phyloP scores from a whole-genome alignment of 352 stramenopile genomes.

The Pythium vanterpoolii region DNA sequence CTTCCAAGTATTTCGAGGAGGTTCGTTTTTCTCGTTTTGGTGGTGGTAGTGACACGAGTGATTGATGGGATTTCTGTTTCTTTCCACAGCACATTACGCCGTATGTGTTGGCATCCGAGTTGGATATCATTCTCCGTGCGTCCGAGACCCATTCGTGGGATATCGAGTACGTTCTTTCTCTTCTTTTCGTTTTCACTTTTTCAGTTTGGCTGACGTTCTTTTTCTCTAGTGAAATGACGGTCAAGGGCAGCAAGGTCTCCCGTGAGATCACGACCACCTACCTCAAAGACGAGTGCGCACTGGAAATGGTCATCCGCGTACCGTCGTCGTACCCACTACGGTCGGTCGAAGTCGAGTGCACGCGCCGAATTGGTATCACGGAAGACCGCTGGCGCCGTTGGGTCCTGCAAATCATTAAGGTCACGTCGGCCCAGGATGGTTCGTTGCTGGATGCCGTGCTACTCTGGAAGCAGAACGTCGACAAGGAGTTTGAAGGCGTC shows the following conservation, averaged over 20 bases:
- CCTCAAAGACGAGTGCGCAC: constrained; percentile 90
- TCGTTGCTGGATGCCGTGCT: constrained; percentile 90
- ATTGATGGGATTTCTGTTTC: background rate
- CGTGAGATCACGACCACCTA: constrained; percentile 90
- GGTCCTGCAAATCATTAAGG: constrained; percentile 92
- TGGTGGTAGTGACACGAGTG: background rate
- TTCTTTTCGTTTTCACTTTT: constrained; percentile 1
- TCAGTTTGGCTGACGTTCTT: background rate
- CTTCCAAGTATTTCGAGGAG: constrained; percentile 87
- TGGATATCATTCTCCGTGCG: constrained; percentile 72
- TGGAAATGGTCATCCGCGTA: constrained; percentile 90
- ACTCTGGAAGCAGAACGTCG: constrained; percentile 91
- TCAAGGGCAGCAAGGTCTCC: constrained; percentile 85
- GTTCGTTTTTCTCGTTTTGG: constrained; percentile 19
- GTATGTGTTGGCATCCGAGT: constrained; percentile 68
- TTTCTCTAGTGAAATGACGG: constrained; percentile 62
- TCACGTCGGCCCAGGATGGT: constrained; percentile 85
- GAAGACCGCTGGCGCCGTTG: constrained; percentile 90
- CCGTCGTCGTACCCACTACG: constrained; percentile 87
- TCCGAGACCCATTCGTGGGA: constrained; percentile 59
- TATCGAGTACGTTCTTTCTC: constrained; percentile 36
- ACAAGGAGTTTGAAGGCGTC: constrained; percentile 91
- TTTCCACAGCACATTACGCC: constrained; percentile 62
- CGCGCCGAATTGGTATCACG: constrained; percentile 87
- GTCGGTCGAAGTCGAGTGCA: constrained; percentile 90